A percentile compares a stretch with the other conserved stretches of the same genome.
phyloP scores from a whole-genome alignment of 2,329 filamentous ascomycete genomes.

The Alternaria angustiovoidea region DNA sequence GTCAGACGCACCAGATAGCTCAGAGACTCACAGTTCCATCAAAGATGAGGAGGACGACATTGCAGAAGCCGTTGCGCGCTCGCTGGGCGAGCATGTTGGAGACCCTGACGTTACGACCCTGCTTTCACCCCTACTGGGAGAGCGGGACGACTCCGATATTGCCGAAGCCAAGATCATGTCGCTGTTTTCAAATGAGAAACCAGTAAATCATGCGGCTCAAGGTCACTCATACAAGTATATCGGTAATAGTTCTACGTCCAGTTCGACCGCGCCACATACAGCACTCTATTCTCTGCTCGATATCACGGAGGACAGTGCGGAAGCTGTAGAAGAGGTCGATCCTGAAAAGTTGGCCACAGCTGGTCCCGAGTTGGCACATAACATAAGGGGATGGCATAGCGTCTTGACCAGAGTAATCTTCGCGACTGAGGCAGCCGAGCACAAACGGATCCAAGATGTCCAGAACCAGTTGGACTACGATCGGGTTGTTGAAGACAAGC shows the following conservation, averaged over 20 bases:
- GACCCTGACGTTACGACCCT: not conserved
- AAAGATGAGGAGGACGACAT: conserved; percentile 6
- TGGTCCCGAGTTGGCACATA: not conserved
- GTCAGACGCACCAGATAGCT: not conserved
- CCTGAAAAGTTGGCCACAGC: not conserved
- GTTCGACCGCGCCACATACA: not conserved
- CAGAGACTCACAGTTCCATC: not conserved
- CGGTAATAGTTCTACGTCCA: conserved; percentile 6
- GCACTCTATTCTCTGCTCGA: conserved; percentile 1
- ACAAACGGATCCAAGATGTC: not conserved
- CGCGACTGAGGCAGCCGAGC: conserved; percentile 4
- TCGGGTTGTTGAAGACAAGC: not conserved
- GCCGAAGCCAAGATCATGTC: conserved; percentile 3
- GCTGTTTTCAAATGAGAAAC: not conserved
- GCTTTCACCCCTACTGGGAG: not conserved
- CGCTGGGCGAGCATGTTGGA: not conserved
- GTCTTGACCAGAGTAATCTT: not conserved
- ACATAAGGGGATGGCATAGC: not conserved
- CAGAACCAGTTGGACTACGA: conserved; percentile 10
- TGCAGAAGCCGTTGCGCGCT: conserved; percentile 13
- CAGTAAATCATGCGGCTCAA: not conserved
- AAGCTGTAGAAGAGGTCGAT: not conserved
- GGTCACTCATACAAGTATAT: conserved; percentile 1
- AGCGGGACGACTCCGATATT: conserved; percentile 1
- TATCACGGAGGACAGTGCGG: not conserved